phyloP scores from a whole-genome alignment of 495 filamentous ascomycete genomes.

The Aspergillus asperescens region DNA sequence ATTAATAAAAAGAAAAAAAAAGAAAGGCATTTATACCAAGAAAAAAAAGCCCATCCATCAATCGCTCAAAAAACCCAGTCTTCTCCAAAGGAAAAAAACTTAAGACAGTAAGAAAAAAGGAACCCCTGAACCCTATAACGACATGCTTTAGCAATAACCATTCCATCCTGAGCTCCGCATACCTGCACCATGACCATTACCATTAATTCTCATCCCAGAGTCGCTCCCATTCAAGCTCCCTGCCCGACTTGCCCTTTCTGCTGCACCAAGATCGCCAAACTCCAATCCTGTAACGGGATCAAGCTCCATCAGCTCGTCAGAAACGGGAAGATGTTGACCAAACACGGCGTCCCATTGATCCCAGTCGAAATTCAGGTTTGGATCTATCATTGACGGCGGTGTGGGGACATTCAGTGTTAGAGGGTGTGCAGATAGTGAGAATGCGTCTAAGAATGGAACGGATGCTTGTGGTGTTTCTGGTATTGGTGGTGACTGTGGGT shows the following conservation, averaged over 20 bases:
- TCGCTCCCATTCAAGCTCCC: constrained; percentile 9
- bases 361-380: constrained; percentile 46
- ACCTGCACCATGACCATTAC: neutral
- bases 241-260: constrained; percentile 3
- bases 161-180: constrained; percentile 12
- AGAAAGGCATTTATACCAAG: too few species aligned
- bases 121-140: too few species aligned
- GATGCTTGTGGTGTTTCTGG: neutral
- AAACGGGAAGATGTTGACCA: constrained; percentile 43
- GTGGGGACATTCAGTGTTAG: constrained; percentile 26
- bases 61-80: too few species aligned
- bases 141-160: constrained; percentile 14
- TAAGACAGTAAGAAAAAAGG: too few species aligned
- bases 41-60: too few species aligned
- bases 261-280: constrained; percentile 27
- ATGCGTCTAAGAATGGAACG: constrained; percentile 23
- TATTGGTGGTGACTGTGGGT: constrained; percentile 2
- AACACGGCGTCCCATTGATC: constrained; percentile 50
- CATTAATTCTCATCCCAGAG: constrained; percentile 1
- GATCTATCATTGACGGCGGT: constrained; percentile 42
- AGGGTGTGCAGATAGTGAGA: constrained; percentile 18
- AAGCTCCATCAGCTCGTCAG: constrained; percentile 44
- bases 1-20: too few species aligned
- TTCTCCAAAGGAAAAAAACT: too few species aligned
- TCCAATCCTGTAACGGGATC: constrained; percentile 40